Conservation (phyloP, 306 rosid species). For the Prunus mira region DNA sequence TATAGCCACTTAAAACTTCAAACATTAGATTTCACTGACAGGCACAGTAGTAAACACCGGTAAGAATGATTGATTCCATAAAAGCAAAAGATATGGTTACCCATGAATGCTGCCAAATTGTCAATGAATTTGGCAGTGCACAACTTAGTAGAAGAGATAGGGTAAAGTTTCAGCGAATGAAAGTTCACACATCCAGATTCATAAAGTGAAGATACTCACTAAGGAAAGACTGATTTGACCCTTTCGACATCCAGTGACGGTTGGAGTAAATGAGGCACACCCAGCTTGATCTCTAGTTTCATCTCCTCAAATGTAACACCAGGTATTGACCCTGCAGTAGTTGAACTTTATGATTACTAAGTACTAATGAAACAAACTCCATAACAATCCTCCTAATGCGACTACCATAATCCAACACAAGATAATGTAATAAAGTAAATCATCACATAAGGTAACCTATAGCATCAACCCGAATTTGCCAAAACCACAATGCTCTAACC, state of each 20-base stretch:
- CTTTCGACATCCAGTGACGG: conserved; percentile 66
- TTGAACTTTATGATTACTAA: conserved; percentile 18
- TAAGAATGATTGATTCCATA: background rate
- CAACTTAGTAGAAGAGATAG: background rate
- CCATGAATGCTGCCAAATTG: background rate
- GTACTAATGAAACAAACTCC: conserved; percentile 15
- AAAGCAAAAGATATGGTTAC: background rate
- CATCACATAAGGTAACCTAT: background rate
- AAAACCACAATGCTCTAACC: no score
- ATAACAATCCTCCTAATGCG: background rate
- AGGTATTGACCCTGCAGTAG: conserved; percentile 76
- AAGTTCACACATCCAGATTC: background rate
- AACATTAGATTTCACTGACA: background rate
- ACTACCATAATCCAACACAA: background rate
- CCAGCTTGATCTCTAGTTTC: conserved; percentile 90
- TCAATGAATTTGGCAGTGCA: background rate
- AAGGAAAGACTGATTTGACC: conserved; percentile 90
- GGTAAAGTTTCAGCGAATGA: background rate
- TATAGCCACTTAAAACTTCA: background rate
- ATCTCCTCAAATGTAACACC: conserved; percentile 81
- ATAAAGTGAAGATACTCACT: conserved; percentile 51
- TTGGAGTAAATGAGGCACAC: conserved; percentile 85
- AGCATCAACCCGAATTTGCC: background rate
- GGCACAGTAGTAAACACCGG: background rate
- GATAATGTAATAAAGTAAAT: background rate